These are phyloP conservation scores for Acephala macrosclerotiorum DNA, from an alignment of 2,329 filamentous ascomycete genomes.

Conservation along the genomic window DNA sequence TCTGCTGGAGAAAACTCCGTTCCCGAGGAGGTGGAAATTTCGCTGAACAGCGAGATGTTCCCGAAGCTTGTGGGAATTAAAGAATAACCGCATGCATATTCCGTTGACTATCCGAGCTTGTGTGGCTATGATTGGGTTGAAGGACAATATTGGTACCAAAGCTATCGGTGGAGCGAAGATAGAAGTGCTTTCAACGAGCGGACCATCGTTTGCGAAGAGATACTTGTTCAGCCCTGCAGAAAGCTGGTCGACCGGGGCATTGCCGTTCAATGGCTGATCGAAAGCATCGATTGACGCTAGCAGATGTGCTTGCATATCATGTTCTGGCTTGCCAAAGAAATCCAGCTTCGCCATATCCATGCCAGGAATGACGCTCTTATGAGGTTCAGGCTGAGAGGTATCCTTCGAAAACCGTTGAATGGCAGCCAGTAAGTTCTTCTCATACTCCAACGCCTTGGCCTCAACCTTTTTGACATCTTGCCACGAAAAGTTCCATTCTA, in stretches of 20 bases:
- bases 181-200: conserved; percentile 25
- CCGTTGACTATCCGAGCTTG: conserved; percentile 82
- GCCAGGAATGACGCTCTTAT: not conserved
- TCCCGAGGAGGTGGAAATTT: conserved; percentile 83
- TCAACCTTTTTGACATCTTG: conserved; percentile 71
- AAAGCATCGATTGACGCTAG: conserved; percentile 58
- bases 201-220: conserved; percentile 26
- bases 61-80: conserved; percentile 74
- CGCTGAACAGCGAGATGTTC: conserved; percentile 78
- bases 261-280: conserved; percentile 46
- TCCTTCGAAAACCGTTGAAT: conserved; percentile 39
- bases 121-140: conserved; percentile 74
- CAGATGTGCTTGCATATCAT: conserved; percentile 56
- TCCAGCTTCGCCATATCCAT: conserved; percentile 36
- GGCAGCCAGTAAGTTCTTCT: conserved; percentile 49
- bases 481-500: conserved; percentile 79
- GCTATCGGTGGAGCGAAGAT: conserved; percentile 46
- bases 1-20: conserved; percentile 81
- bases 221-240: conserved; percentile 34
- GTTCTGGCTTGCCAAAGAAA: conserved; percentile 57
- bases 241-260: conserved; percentile 32
- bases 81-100: conserved; percentile 79
- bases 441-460: conserved; percentile 61
- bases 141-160: conserved; percentile 72
- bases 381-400: not conserved